phyloP scores from a whole-genome alignment of 208 protist species.

The Acanthamoeba lugdunensis region DNA sequence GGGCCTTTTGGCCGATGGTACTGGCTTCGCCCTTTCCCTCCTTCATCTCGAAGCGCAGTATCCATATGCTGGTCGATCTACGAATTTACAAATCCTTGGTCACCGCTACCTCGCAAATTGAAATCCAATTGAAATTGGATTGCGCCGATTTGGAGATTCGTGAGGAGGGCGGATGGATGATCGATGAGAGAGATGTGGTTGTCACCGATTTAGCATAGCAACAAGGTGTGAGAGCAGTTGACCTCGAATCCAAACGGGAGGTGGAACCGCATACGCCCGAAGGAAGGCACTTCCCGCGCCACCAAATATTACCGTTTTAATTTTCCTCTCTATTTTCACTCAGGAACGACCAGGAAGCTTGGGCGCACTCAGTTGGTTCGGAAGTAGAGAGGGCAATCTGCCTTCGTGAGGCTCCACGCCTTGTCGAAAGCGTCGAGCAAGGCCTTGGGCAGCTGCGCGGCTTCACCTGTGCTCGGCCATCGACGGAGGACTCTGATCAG shows the following conservation, averaged over 20 bases:
- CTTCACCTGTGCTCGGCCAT: not conserved
- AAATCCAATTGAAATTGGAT: no score
- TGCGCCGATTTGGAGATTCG: no score
- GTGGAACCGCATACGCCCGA: not conserved
- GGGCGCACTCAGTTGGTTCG: not conserved
- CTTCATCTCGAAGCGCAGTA: not conserved
- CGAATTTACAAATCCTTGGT: no score
- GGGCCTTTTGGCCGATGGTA: not conserved
- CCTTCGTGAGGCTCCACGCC: conserved; percentile 28
- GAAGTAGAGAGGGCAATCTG: conserved; percentile 60
- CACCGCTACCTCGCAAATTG: no score
- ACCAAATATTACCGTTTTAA: no score
- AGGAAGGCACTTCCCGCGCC: not conserved
- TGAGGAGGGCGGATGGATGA: no score
- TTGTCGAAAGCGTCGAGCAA: conserved; percentile 17
- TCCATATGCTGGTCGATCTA: not conserved
- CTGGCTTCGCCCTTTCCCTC: not conserved
- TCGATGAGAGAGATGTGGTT: not conserved
- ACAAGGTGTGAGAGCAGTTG: not conserved
- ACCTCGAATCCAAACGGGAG: no score
- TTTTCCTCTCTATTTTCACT: not conserved
- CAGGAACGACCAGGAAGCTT: not conserved
- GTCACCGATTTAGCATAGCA: not conserved
- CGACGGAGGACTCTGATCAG: not conserved
- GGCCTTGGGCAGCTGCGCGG: not conserved